Conservation (phyloP, 2,329 filamentous ascomycete genomes). For the Dothideomycetes sp. region DNA sequence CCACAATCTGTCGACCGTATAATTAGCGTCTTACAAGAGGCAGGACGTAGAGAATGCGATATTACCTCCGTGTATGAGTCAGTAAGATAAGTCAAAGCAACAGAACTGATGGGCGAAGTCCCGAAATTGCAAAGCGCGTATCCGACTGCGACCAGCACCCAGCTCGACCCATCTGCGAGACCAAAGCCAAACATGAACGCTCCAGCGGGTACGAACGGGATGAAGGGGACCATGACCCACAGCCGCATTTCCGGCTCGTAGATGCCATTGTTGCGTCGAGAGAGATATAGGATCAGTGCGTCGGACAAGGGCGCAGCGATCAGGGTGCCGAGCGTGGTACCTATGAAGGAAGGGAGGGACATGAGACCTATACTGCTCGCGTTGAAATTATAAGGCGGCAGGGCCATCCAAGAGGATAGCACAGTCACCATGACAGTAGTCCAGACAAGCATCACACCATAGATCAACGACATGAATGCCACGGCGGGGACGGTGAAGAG, state of each 20-base stretch:
- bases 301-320: conserved; percentile 37
- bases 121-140: conserved; percentile 28
- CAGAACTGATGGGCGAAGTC: conserved; percentile 19
- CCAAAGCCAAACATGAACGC: conserved; percentile 29
- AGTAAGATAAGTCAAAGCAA: conserved; percentile 31
- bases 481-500: conserved; percentile 30
- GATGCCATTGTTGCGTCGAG: conserved; percentile 22
- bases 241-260: conserved; percentile 25
- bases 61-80: too few species aligned
- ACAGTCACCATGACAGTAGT: conserved; percentile 27
- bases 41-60: too few species aligned
- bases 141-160: conserved; percentile 24
- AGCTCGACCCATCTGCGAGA: conserved; percentile 15
- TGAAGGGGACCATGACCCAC: conserved; percentile 22
- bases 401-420: conserved; percentile 25
- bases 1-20: conserved; percentile 33
- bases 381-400: conserved; percentile 33
- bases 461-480: conserved; percentile 24
- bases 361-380: conserved; percentile 40
- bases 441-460: conserved; percentile 27
- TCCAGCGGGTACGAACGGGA: conserved; percentile 20
- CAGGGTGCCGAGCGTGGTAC: conserved; percentile 35
- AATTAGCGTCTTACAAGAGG: too few species aligned
- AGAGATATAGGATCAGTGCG: conserved; percentile 23
- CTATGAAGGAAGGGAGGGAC: conserved; percentile 37